Evolutionary conservation across 2,329 filamentous ascomycete species (phyloP), one percentile per base, ranked within the genome.

Genomic region (Helminthosporium solani): DNA sequence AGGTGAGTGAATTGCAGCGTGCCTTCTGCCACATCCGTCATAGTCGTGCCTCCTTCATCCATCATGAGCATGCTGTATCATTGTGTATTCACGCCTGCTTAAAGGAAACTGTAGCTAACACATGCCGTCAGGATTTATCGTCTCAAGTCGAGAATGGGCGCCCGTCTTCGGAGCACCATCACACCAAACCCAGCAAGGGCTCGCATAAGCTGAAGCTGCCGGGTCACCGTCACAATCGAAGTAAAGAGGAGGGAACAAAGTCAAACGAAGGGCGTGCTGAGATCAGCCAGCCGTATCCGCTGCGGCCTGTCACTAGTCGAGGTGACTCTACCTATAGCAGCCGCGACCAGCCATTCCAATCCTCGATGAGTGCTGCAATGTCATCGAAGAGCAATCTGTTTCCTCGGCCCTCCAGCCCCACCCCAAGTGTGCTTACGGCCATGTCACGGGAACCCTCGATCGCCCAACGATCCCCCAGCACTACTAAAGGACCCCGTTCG

Each of bases 321-420:
- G 89, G 95, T 65, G 87, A 92, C 49, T 84, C 86, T 14, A 72
- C 78, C 18, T 72, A 75, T 57, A 47, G 72, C 25, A 46, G 71
- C 21, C 56, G 57, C 42, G 53, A 59, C 27, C 62, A 53, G 79
- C 65, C 84, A 85, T 49, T 78, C 33, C 71, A 73, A 11, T 73
- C 71, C 2, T 63, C 71, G 12, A 66, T 75, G 50, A 70, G 66
- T 48, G 77, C 77, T 14, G 74, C 77, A 11, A 75, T 79, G 61
- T 75, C 71, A 37, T 79, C 78, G 23, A 70, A 73, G 12, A 73
- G 73, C 6, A 75, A 69, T 18, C 68, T 80, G 28, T 70, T 77
- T 66, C 79, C 74, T 56, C 85, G 90, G 54, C 84, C 88, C 11
- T 82, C 87, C 50, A 95, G 91, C 69, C 90, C 91, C 20, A 88